phyloP scores from a whole-genome alignment of 345 rosid species.

The Ceriops decandra region DNA sequence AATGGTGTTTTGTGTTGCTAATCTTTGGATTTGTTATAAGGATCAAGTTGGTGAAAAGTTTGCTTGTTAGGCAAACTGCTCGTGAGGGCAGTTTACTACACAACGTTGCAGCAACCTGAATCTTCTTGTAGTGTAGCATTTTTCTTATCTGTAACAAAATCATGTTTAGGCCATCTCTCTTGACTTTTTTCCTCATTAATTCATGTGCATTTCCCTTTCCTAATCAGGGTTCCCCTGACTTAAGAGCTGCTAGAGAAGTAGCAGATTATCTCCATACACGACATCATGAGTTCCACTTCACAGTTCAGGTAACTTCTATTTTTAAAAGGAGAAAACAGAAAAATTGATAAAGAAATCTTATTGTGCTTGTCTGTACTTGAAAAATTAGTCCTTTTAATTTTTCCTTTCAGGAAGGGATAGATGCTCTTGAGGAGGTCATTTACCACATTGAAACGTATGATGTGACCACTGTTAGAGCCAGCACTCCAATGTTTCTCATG shows the following conservation, averaged over 20 bases:
- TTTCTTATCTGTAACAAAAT: not conserved
- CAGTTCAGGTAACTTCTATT: constrained; percentile 53
- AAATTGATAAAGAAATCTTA: not conserved
- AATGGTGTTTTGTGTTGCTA: not conserved
- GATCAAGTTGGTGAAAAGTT: no score
- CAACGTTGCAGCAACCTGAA: not conserved
- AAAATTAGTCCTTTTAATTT: constrained; percentile 9
- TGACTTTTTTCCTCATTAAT: not conserved
- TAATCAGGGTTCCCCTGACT: constrained; percentile 73
- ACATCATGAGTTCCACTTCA: constrained; percentile 75
- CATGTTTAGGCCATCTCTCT: not conserved
- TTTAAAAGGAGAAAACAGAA: not conserved
- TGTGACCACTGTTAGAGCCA: constrained; percentile 82
- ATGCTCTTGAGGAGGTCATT: constrained; percentile 83
- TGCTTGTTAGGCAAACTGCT: no score
- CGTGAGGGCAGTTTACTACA: not conserved
- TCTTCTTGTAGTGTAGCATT: not conserved
- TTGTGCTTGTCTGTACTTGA: not conserved
- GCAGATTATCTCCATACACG: constrained; percentile 75
- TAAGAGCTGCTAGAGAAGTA: constrained; percentile 74
- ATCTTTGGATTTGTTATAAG: no score
- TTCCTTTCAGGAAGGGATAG: constrained; percentile 66
- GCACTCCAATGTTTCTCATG: constrained; percentile 93
- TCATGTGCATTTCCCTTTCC: constrained; percentile 5
- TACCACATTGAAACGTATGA: constrained; percentile 83